Evolutionary conservation across 352 stramenopile genomes (phyloP).

Genomic region (Pythium inflatum): DNA sequence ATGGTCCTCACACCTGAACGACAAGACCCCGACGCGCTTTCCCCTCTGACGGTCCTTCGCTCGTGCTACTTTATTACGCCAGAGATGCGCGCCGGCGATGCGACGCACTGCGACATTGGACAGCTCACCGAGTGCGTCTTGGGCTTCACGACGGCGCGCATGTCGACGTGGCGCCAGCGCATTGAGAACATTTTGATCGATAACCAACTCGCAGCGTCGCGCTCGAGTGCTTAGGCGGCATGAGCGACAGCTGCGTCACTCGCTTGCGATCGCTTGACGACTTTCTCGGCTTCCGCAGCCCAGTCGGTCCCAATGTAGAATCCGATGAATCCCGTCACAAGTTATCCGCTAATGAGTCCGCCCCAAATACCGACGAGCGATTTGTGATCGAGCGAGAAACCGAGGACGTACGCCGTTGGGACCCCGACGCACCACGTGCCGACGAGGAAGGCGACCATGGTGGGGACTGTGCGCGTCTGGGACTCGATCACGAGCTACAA

Average conservation of each 20-base stretch:
- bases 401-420: slow-evolving; percentile 71
- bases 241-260: neutral
- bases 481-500: slow-evolving; percentile 68
- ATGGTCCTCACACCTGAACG: slow-evolving; percentile 27
- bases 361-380: slow-evolving; percentile 76
- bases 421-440: slow-evolving; percentile 82
- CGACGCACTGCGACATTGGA: slow-evolving; percentile 7
- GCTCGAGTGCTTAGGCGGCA: neutral
- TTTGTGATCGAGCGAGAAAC: slow-evolving; percentile 37
- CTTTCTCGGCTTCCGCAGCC: slow-evolving; percentile 11
- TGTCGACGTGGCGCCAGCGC: slow-evolving; percentile 15
- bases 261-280: neutral
- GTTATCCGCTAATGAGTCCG: slow-evolving; percentile 73
- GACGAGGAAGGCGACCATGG: slow-evolving; percentile 59
- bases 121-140: slow-evolving; percentile 20
- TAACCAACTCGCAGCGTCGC: neutral
- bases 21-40: neutral
- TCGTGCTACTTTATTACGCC: slow-evolving; percentile 24
- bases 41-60: slow-evolving; percentile 4
- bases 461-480: slow-evolving; percentile 53
- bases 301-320: slow-evolving; percentile 74
- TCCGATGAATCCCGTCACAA: slow-evolving; percentile 71
- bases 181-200: slow-evolving; percentile 30
- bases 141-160: neutral
- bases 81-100: slow-evolving; percentile 4